Base-by-base conservation (phyloP, 2,329 filamentous ascomycete species). In the Sporothrix inflata region DNA sequence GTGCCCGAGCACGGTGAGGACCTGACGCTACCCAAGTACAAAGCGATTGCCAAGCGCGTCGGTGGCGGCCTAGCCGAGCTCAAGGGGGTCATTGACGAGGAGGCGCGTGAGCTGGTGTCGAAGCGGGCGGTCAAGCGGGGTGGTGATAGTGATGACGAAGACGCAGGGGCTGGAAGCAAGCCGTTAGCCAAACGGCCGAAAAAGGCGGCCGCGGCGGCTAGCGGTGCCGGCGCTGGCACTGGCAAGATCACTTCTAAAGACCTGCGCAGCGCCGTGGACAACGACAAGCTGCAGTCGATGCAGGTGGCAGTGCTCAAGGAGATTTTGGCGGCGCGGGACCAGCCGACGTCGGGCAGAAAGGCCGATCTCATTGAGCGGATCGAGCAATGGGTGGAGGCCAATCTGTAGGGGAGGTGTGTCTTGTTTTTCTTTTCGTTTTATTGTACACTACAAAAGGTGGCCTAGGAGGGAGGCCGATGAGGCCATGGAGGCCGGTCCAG, bases 21-120 rank as follows among this genome's bases (percentile, higher is more conserved):
- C 78, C 90, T 92, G 75, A 98, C 96, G 0, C 79, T 93, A 16
- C 96, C 96, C 1, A 93, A 92, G 77, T 94, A 91, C 81, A 91
- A 88, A 76, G 93, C 97, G 76, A 98, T 99, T 71, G 89, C 94
- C 80, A 98, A 97, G 83, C 90, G 95, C 40, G 91, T 92, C 1
- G 94, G 94, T 0, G 88, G 89, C 1, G 93, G 94, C 78, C 87
- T 97, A 11, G 84, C 91, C 61, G 90, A 93, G 45, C 97, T 94
- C 90, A 90, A 92, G 4, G 84, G 88, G 47, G 85, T 87, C 12
- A 85, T 98, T 6, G 88, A 92, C 40, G 82, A 86, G 9, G 88
- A 90, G 72, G 79, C 84, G 0, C 78, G 76, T 1, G 77, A 78
- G 11, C 77, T 83, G 5, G 78, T 79, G 70, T 79, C 81, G 34